Evolutionary conservation across 768 basidiomycete genomes (phyloP), one percentile per base, ranked within the genome.

Genomic region (Rhizopogon vinicolor): DNA sequence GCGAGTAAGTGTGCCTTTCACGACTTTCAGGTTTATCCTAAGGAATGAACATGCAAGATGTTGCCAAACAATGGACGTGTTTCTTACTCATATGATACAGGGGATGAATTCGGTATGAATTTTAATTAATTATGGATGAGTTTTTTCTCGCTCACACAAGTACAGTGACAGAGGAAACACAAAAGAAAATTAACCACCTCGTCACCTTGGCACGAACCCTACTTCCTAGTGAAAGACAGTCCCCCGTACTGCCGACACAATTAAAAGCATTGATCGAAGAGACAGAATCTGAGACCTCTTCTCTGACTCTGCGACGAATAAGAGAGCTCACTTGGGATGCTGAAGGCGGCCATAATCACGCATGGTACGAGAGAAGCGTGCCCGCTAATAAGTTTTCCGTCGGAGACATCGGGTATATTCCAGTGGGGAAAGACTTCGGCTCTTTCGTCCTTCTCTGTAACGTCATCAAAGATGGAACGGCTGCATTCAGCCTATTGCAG

Each of bases 391-490:
- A 72, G 51, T 78, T 75, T 54, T 42, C 60, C 5, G 71, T 76
- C 19, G 79, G 79, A 7, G 78, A 81, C 55, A 58, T 77, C 25
- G 78, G 78, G 14, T 80, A 78, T 53, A 61, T 79, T 35, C 73
- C 73, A 0, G 45, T 54, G 0, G 71, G 69, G 6, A 62, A 63
- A 43, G 68, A 68, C 28, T 78, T 78, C 63, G 52, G 58, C 5
- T 65, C 71, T 2, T 79, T 79, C 56, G 67, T 74, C 41, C 57
- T 65, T 25, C 58, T 80, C 41, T 60, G 69, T 28, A 79, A 81
- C 54, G 59, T 79, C 3, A 28, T 75, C 5, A 56, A 69, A 7
- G 72, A 74, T 0, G 69, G 62, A 1, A 49, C 61, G 7, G 66
- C 55, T 6, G 48, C 37, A 10, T 61, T 75, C 19, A 56, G 60